Conservation (phyloP, 1,284 basidiomycete species). For the Malassezia pachydermatis region DNA sequence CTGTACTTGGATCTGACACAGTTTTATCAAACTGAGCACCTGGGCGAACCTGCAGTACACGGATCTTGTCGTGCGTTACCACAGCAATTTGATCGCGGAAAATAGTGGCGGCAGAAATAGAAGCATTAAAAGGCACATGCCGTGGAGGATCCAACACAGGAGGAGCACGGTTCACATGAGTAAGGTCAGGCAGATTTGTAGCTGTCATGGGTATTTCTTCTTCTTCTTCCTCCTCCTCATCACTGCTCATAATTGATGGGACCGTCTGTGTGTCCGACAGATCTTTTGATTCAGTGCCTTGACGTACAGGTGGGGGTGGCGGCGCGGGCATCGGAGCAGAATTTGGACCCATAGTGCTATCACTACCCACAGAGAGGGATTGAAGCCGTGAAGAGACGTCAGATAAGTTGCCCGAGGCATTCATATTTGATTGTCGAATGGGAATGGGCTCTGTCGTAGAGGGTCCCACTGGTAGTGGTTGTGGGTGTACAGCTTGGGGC, state of each 20-base stretch:
- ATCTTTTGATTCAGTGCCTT: no score
- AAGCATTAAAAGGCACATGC: background rate
- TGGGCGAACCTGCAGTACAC: background rate
- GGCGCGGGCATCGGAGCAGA: no score
- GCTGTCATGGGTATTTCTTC: background rate
- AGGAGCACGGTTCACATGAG: slow-evolving; percentile 12
- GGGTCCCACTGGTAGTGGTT: no score
- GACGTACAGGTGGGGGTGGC: no score
- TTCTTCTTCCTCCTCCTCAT: slow-evolving; percentile 3
- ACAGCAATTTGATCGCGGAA: slow-evolving; percentile 3
- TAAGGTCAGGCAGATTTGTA: slow-evolving; percentile 10
- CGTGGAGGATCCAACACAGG: slow-evolving; percentile 9
- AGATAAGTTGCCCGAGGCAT: no score
- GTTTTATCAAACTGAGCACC: background rate
- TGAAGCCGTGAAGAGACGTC: no score
- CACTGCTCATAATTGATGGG: slow-evolving; percentile 10
- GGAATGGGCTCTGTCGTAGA: no score
- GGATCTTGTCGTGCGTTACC: slow-evolving; percentile 9
- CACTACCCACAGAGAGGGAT: no score
- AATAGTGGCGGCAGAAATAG: background rate
- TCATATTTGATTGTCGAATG: no score
- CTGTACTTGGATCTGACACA: background rate
- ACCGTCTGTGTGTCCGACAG: no score
- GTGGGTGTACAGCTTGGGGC: no score
- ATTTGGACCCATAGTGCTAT: no score